Base-by-base conservation (phyloP, 352 stramenopile species). In the Pythium oligandrum region DNA sequence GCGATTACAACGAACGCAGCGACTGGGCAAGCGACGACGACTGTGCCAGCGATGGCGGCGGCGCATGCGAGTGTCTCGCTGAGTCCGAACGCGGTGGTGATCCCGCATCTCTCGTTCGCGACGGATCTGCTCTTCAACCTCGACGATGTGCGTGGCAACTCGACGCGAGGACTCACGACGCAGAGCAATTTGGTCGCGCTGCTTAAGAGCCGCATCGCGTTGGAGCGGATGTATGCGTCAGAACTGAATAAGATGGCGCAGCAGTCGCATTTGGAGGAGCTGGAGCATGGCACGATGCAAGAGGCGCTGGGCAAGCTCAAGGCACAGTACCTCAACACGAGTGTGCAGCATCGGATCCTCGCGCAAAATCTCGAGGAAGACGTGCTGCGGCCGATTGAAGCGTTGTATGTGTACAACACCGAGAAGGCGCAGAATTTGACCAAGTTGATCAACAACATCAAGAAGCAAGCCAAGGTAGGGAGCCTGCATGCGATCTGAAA, bases 251-350 rank as follows among this genome's bases (percentile, higher is more conserved):
- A 71, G 42, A 83, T 94, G 63, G 74, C 79, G 4, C 71, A 78
- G 33, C 64, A 70, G 35, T 83, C 75, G 33, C 67, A 75, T 32
- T 54, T 90, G 2, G 76, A 91, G 4, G 75, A 84, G 36, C 53
- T 75, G 17, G 77, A 84, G 40, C 54, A 74, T 26, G 68, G 75
- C 37, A 82, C 70, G 26, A 78, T 80, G 59, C 66, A 78, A 40
- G 68, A 71, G 40, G 81, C 83, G 2, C 69, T 92, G 38, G 68
- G 64, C 3, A 77, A 68, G 48, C 61, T 94, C 48, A 68, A 70
- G 48, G 73, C 75, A 3, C 83, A 92, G 64, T 94, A 92, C 50
- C 50, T 86, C 40, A 92, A 94, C 63, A 86, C 80, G 38, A 90
- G 83, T 37, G 80, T 89, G 45, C 83, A 94, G 61, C 83, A 94